phyloP scores from a whole-genome alignment of 192 early-diverging fungal species.

The Coemansia sp. region DNA sequence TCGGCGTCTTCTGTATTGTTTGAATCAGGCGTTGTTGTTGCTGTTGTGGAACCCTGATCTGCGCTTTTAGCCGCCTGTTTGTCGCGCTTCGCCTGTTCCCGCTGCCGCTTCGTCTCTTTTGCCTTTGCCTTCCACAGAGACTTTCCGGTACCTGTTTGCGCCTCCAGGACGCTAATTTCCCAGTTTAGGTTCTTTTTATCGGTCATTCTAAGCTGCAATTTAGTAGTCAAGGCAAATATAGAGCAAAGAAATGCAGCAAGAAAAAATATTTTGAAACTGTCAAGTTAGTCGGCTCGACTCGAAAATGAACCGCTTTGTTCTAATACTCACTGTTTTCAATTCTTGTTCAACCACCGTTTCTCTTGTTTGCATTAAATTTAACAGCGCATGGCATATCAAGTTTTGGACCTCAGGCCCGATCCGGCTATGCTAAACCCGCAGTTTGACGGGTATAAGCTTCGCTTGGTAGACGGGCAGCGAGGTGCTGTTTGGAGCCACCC shows the following conservation, averaged over 20 bases:
- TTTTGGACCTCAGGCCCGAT: slow-evolving; percentile 43
- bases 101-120: slow-evolving; percentile 14
- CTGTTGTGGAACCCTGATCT: not conserved
- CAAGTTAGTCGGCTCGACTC: not conserved
- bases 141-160: slow-evolving; percentile 16
- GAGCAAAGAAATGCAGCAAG: not conserved
- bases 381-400: slow-evolving; percentile 22
- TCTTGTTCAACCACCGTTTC: too few species aligned
- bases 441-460: slow-evolving; percentile 75
- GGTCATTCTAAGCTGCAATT: slow-evolving; percentile 7
- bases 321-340: too few species aligned
- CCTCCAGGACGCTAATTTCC: slow-evolving; percentile 30
- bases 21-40: not conserved
- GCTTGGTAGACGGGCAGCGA: slow-evolving; percentile 36
- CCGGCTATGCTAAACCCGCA: slow-evolving; percentile 57
- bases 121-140: slow-evolving; percentile 21
- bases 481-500: slow-evolving; percentile 3
- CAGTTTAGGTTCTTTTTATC: slow-evolving; percentile 22
- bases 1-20: slow-evolving; percentile 1
- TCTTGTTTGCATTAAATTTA: not conserved
- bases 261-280: not conserved
- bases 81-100: slow-evolving; percentile 10
- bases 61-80: not conserved
- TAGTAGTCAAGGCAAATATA: not conserved
- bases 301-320: not conserved